Conservation (phyloP, 805 yeast genomes). For the Kazachstania taianensis region DNA sequence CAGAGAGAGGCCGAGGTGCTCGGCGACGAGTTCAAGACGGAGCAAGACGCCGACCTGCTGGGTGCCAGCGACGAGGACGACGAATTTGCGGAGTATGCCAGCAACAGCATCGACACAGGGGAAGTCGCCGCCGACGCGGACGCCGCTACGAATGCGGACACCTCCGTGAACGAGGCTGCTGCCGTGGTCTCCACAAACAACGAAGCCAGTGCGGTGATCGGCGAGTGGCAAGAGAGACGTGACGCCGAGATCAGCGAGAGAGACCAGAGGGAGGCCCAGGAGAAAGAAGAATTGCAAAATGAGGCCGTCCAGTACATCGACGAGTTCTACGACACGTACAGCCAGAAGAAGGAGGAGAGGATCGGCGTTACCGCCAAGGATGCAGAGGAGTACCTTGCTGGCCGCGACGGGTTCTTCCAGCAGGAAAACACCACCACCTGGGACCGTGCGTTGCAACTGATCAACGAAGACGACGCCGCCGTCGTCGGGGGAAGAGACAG, state of each 20-base stretch:
- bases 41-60: constrained; percentile 42
- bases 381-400: constrained; percentile 58
- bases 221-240: constrained; percentile 76
- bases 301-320: constrained; percentile 79
- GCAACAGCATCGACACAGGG: background rate
- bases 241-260: constrained; percentile 69
- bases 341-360: constrained; percentile 65
- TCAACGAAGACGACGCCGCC: constrained; percentile 36
- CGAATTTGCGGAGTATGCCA: constrained; percentile 26
- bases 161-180: constrained; percentile 16
- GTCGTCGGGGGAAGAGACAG: constrained; percentile 47
- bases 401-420: constrained; percentile 67
- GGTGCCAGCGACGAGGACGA: constrained; percentile 32
- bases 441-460: constrained; percentile 54
- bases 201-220: constrained; percentile 34
- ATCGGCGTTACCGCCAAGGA: constrained; percentile 54
- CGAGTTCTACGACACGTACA: constrained; percentile 86
- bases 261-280: constrained; percentile 59
- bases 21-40: constrained; percentile 66
- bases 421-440: constrained; percentile 65
- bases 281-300: constrained; percentile 54
- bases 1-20: constrained; percentile 57
- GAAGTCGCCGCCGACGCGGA: background rate
- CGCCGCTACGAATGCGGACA: constrained; percentile 17
- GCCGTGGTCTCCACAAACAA: constrained; percentile 18